These are phyloP conservation scores for Ophiostoma pallidulum DNA, from an alignment of 2,329 filamentous ascomycete species.

Conservation along the genomic window DNA sequence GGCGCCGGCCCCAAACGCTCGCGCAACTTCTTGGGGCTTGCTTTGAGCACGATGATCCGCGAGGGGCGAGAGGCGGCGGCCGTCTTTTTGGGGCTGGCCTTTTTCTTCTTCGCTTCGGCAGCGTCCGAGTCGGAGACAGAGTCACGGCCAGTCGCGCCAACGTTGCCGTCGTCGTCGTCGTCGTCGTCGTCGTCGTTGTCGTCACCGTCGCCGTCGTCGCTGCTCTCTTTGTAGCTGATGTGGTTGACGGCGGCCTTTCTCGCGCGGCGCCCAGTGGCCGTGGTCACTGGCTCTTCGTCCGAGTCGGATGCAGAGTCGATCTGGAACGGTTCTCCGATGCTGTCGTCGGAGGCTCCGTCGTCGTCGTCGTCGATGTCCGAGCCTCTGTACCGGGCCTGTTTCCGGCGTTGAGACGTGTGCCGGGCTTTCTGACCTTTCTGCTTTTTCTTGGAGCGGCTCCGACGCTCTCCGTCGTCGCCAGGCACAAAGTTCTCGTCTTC, in stretches of 20 bases:
- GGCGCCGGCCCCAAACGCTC: conserved; percentile 10
- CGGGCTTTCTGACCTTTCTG: conserved; percentile 23
- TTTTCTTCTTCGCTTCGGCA: conserved; percentile 29
- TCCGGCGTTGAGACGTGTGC: conserved; percentile 15
- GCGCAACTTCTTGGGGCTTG: conserved; percentile 13
- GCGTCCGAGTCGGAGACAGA: conserved; percentile 29
- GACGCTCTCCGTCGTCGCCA: conserved; percentile 31
- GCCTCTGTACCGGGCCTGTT: conserved; percentile 39
- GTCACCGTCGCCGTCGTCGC: conserved; percentile 27
- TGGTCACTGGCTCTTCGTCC: conserved; percentile 28
- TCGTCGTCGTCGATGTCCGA: conserved; percentile 56
- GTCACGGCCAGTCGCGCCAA: no score
- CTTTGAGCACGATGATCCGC: conserved; percentile 23
- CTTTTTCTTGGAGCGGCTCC: conserved; percentile 31
- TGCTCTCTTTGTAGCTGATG: conserved; percentile 38
- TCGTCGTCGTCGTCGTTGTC: conserved; percentile 23
- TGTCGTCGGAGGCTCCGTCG: conserved; percentile 45
- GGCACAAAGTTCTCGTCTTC: conserved; percentile 59
- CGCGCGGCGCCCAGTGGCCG: conserved; percentile 34
- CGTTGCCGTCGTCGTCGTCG: no score
- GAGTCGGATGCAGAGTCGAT: conserved; percentile 31
- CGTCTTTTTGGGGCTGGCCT: conserved; percentile 13
- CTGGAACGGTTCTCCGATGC: conserved; percentile 40
- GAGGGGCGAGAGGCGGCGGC: conserved; percentile 13
- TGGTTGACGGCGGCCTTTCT: conserved; percentile 35